Percentiles rank a stretch among this genome's conserved stretches.
Conservation (phyloP, 805 yeast species). For the Sugiyamaella chiloensis region DNA sequence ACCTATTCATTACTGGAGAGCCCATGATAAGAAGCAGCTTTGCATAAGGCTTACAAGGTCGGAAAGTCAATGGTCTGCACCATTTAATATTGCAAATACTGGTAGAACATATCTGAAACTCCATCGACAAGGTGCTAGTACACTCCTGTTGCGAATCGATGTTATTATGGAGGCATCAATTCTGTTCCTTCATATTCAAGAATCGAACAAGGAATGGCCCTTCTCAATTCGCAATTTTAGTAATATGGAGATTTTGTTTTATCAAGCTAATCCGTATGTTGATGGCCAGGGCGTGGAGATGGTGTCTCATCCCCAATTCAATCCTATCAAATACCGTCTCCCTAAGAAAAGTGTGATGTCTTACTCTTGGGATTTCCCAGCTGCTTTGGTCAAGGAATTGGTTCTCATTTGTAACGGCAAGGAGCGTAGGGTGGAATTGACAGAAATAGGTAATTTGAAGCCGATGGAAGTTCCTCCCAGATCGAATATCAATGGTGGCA, state of each 20-base stretch:
- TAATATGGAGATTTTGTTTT: slow-evolving; percentile 78
- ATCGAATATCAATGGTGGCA: slow-evolving; percentile 39
- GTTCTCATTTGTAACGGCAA: slow-evolving; percentile 67
- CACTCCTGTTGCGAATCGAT: slow-evolving; percentile 63
- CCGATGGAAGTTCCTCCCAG: slow-evolving; percentile 70
- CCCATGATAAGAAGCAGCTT: slow-evolving; percentile 55
- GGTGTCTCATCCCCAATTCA: slow-evolving; percentile 53
- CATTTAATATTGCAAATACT: slow-evolving; percentile 77
- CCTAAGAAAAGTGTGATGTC: slow-evolving; percentile 96
- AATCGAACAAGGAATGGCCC: slow-evolving; percentile 85
- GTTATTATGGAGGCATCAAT: slow-evolving; percentile 78
- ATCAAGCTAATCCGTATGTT: slow-evolving; percentile 74
- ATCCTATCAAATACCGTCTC: slow-evolving; percentile 74
- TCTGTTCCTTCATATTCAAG: slow-evolving; percentile 67
- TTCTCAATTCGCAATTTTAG: slow-evolving; percentile 87
- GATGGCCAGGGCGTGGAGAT: slow-evolving; percentile 63
- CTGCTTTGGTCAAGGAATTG: slow-evolving; percentile 79
- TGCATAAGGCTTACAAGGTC: slow-evolving; percentile 55
- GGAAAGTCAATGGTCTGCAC: slow-evolving; percentile 75
- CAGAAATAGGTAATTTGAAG: slow-evolving; percentile 86
- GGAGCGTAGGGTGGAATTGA: slow-evolving; percentile 76
- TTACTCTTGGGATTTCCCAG: slow-evolving; percentile 96
- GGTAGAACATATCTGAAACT: slow-evolving; percentile 79
- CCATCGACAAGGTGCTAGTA: slow-evolving; percentile 55
- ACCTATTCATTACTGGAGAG: slow-evolving; percentile 53